Evolutionary conservation across 1,284 basidiomycete genomes (phyloP).

Genomic region (Rhodotorula sp.): DNA sequence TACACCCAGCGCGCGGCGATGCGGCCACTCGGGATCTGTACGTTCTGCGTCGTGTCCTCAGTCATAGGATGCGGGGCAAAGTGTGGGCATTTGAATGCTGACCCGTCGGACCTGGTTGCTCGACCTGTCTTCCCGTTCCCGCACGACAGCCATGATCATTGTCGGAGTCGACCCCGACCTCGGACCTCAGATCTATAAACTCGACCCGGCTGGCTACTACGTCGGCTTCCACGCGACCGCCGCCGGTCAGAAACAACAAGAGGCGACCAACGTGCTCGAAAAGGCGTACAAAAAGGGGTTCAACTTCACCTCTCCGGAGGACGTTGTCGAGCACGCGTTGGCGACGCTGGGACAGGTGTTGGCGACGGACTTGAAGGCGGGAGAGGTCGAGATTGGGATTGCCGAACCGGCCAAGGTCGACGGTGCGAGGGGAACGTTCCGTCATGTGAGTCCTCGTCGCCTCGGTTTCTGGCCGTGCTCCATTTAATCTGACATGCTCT

Average conservation of each 20-base stretch:
- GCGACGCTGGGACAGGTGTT: constrained; percentile 90
- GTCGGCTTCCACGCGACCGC: constrained; percentile 97
- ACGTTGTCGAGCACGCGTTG: constrained; percentile 74
- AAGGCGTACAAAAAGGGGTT: constrained; percentile 91
- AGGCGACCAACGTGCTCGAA: constrained; percentile 93
- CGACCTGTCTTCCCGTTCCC: constrained; percentile 1
- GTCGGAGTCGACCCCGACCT: constrained; percentile 88
- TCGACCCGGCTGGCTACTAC: constrained; percentile 98
- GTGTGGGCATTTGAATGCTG: neutral
- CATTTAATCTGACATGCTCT: constrained; percentile 11
- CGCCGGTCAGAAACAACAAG: constrained; percentile 96
- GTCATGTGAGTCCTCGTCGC: constrained; percentile 40
- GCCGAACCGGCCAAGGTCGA: constrained; percentile 5
- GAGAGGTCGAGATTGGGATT: constrained; percentile 58
- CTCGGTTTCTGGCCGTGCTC: neutral
- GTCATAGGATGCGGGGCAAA: too few species aligned
- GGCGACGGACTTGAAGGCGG: constrained; percentile 86
- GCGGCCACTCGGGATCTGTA: constrained; percentile 93
- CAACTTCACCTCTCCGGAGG: constrained; percentile 13
- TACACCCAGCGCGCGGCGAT: constrained; percentile 72
- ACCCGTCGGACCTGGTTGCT: neutral
- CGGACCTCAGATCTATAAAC: constrained; percentile 89
- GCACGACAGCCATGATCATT: constrained; percentile 79
- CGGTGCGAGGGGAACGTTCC: constrained; percentile 37
- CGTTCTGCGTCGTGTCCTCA: constrained; percentile 45